These are phyloP conservation scores for Auricularia auricula-judae DNA, from an alignment of 768 basidiomycete genomes.

Conservation along the genomic window DNA sequence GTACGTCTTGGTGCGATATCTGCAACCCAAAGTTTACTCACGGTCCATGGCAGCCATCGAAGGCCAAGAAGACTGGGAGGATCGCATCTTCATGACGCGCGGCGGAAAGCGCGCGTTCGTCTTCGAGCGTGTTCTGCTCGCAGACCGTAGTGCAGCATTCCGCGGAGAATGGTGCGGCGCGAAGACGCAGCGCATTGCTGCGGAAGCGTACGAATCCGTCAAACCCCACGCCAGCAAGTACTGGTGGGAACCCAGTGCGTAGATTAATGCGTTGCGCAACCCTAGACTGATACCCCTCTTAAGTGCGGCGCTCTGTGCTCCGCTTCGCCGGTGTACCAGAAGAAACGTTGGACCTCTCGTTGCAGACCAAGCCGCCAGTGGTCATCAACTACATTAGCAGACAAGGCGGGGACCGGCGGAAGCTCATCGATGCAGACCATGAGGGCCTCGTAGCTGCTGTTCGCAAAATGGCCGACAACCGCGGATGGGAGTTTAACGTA, in stretches of 20 bases:
- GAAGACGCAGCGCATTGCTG: conserved; percentile 60
- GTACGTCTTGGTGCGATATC: background rate
- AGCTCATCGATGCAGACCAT: conserved; percentile 32
- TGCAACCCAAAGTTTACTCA: background rate
- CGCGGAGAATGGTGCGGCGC: conserved; percentile 52
- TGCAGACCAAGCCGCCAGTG: conserved; percentile 7
- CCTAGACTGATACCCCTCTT: background rate
- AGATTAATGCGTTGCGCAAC: background rate
- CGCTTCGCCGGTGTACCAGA: conserved; percentile 47
- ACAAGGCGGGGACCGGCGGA: conserved; percentile 42
- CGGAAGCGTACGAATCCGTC: conserved; percentile 54
- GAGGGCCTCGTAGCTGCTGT: conserved; percentile 14
- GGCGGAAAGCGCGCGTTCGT: conserved; percentile 41
- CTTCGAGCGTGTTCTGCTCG: conserved; percentile 57
- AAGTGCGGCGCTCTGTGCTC: conserved; percentile 54
- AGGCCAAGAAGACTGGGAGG: conserved; percentile 57
- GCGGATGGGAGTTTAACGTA: conserved; percentile 49
- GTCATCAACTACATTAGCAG: conserved; percentile 67
- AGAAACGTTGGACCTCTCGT: conserved; percentile 19
- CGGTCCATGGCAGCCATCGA: conserved; percentile 35
- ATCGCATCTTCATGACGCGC: conserved; percentile 33
- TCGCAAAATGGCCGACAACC: conserved; percentile 14
- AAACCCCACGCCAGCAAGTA: conserved; percentile 12
- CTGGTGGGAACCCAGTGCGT: conserved; percentile 11
- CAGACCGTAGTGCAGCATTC: conserved; percentile 70